These are phyloP conservation scores for Hydnum rufescens DNA, from an alignment of 768 basidiomycete genomes.

Conservation along the genomic window DNA sequence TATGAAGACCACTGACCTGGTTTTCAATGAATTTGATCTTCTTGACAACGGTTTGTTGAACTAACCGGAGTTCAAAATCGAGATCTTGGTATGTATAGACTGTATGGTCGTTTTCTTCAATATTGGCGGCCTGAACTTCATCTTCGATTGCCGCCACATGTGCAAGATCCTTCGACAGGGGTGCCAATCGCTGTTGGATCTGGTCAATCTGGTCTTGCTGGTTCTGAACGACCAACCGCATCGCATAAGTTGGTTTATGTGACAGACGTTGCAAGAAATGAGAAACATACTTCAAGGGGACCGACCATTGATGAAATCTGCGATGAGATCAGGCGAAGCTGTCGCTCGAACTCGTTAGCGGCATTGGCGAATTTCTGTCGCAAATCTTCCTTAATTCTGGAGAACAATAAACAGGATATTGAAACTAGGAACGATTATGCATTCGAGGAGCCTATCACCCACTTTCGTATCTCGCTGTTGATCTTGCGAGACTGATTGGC, in stretches of 20 bases:
- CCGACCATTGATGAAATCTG: conserved; percentile 61
- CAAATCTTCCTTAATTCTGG: conserved; percentile 55
- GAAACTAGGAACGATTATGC: neutral
- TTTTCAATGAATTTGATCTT: conserved; percentile 95
- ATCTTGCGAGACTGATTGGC: conserved; percentile 58
- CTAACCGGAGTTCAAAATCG: conserved; percentile 69
- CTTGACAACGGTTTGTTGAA: conserved; percentile 62
- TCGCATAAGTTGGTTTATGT: neutral
- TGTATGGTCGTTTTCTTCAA: conserved; percentile 94
- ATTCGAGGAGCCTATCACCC: conserved; percentile 16
- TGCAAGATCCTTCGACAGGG: conserved; percentile 30
- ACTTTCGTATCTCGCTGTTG: conserved; percentile 81
- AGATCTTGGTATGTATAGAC: conserved; percentile 78
- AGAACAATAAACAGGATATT: neutral
- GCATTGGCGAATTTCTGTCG: conserved; percentile 58
- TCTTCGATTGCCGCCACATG: conserved; percentile 44
- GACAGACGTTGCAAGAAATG: neutral
- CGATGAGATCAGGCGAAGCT: conserved; percentile 41
- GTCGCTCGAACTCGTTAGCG: conserved; percentile 57
- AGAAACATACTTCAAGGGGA: conserved; percentile 39
- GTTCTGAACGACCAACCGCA: neutral
- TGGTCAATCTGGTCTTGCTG: neutral
- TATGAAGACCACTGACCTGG: conserved; percentile 34
- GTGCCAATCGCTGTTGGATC: conserved; percentile 30
- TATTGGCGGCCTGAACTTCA: conserved; percentile 68